These are phyloP conservation scores for Pulveroboletus sp. DNA, from an alignment of 768 basidiomycete genomes.

Conservation along the genomic window DNA sequence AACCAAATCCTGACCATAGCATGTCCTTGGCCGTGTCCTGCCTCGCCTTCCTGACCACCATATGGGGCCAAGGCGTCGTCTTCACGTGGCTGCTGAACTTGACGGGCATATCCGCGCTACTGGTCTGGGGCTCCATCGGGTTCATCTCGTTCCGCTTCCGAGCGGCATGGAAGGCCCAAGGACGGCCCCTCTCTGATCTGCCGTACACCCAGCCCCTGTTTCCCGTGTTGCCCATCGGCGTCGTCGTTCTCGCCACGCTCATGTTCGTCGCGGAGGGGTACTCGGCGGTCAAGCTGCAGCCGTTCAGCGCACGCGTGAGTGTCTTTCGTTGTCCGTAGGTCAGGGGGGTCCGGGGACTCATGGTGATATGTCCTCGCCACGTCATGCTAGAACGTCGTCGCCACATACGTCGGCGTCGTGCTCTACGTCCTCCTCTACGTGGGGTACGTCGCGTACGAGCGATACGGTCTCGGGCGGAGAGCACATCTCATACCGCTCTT, in stretches of 20 bases:
- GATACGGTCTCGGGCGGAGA: slow-evolving; percentile 25
- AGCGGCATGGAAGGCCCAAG: slow-evolving; percentile 51
- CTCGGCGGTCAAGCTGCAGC: slow-evolving; percentile 40
- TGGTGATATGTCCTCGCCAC: no score
- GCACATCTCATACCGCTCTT: slow-evolving; percentile 38
- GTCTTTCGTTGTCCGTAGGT: no score
- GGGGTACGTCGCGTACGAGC: slow-evolving; percentile 41
- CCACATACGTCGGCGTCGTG: slow-evolving; percentile 50
- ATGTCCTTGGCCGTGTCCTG: slow-evolving; percentile 44
- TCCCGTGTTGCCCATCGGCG: slow-evolving; percentile 46
- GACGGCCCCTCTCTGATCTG: slow-evolving; percentile 46
- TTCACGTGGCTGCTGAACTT: slow-evolving; percentile 60
- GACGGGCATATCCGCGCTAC: slow-evolving; percentile 60
- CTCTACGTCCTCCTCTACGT: slow-evolving; percentile 43
- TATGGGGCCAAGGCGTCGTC: slow-evolving; percentile 52
- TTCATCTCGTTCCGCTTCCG: slow-evolving; percentile 58
- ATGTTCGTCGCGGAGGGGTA: slow-evolving; percentile 58
- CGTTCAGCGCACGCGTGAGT: slow-evolving; percentile 41
- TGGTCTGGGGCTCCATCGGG: slow-evolving; percentile 62
- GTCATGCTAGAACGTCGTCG: slow-evolving; percentile 43
- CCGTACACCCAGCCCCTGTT: slow-evolving; percentile 56
- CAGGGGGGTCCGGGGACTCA: no score
- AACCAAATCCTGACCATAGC: slow-evolving; percentile 23
- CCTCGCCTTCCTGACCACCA: slow-evolving; percentile 52
- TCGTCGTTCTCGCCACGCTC: slow-evolving; percentile 43